Evolutionary conservation across 1,284 basidiomycete genomes (phyloP), one percentile per base, ranked within the genome.

Genomic region (Austroboletus niveus): DNA sequence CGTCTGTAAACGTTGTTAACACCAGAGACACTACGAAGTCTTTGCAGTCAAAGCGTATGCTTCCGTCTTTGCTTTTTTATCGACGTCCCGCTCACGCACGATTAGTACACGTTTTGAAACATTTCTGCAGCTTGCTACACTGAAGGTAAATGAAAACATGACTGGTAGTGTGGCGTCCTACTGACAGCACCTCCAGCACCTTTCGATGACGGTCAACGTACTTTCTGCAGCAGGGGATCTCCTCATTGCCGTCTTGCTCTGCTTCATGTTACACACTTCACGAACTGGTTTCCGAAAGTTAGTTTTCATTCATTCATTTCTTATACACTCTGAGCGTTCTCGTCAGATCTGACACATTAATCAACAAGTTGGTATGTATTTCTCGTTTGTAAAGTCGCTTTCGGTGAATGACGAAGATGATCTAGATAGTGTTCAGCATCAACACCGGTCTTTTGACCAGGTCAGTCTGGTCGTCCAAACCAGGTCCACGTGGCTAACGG

Each of bases 251-350:
- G 62, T 60, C 12, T 69, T 72, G 22, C 73, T 85, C 30, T 81
- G 79, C 59, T 68, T 59, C 3, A 67, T 85, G 42, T 70, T 85
- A 17, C 77, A 78, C 50, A 64, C 59, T 9, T 81, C 80, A 1
- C 72, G 81, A 34, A 83, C 81, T 9, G 80, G 81, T 7, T 82
- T 83, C 65, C 66, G 69, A 24, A 75, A 71, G 81, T 75, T 43
- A 54, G 59, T 53, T 29, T 39, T 22, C 20, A 15, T 5, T 4
- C 27, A 5, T 42, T 27, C 32, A 11, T 12, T 39, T 10, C 2
- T 1, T 38, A 8, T 43, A 8, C 15, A 8, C 45, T 41, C 35
- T 49, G 12, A 63, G 45, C 31, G 27, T 29, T 11, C 22, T 30
- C 14, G 3, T 31, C 49, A 76, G 76, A 34, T 76, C 79, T 2